These are phyloP conservation scores for Rhodotorula graminis DNA, from an alignment of 768 basidiomycete genomes.

Conservation along the genomic window DNA sequence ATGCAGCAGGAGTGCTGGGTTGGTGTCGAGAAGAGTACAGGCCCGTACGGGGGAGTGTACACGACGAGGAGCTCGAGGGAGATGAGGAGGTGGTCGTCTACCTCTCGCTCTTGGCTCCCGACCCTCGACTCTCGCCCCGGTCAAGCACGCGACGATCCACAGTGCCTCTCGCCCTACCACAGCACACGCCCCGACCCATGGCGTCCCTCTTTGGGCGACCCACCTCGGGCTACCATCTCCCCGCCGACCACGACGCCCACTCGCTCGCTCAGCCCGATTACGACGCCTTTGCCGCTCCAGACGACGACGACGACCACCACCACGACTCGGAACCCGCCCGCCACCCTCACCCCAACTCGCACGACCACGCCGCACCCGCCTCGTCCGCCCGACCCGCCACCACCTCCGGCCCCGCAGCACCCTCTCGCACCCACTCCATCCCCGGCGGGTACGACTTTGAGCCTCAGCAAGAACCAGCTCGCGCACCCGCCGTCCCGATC, in stretches of 20 bases:
- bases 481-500: background rate
- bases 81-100: too few species aligned
- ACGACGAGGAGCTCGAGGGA: too few species aligned
- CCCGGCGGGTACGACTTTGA: constrained; percentile 72
- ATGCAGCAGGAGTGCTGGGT: background rate
- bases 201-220: background rate
- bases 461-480: constrained; percentile 44
- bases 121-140: too few species aligned
- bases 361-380: background rate
- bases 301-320: background rate
- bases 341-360: background rate
- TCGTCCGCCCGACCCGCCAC: background rate
- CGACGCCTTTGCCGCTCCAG: constrained; percentile 4
- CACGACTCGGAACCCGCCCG: background rate
- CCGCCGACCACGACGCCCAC: too few species aligned
- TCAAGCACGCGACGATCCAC: too few species aligned
- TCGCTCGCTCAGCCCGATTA: background rate
- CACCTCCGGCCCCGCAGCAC: background rate
- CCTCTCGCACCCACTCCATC: constrained; percentile 24
- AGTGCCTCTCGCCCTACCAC: too few species aligned
- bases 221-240: too few species aligned
- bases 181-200: background rate
- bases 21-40: background rate
- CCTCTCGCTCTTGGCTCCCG: too few species aligned
- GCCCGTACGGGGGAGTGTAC: too few species aligned